phyloP scores from a whole-genome alignment of 2,329 filamentous ascomycete genomes.

The Monosporascus sp. region DNA sequence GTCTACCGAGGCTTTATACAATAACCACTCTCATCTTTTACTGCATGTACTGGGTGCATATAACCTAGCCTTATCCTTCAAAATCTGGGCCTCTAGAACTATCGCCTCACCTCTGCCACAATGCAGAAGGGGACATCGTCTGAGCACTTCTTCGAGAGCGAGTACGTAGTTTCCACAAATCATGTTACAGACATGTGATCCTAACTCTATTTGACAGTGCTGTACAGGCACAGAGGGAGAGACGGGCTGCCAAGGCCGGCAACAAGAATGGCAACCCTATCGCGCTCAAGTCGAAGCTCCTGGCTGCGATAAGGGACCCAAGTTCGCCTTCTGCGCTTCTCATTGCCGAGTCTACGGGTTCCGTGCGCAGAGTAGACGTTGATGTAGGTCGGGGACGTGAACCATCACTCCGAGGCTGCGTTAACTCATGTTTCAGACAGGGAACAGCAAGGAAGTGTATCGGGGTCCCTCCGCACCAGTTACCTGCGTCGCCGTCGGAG shows the following conservation, averaged over 20 bases:
- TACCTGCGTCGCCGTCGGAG: slow-evolving; percentile 67
- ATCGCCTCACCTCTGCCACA: slow-evolving; percentile 31
- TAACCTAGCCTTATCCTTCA: neutral
- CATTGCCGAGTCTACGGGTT: slow-evolving; percentile 82
- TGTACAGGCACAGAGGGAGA: slow-evolving; percentile 40
- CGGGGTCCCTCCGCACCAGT: slow-evolving; percentile 75
- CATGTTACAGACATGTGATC: slow-evolving; percentile 19
- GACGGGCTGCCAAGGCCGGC: slow-evolving; percentile 63
- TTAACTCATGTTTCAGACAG: slow-evolving; percentile 26
- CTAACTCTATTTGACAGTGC: slow-evolving; percentile 41
- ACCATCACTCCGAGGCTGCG: neutral
- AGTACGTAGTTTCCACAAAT: slow-evolving; percentile 48
- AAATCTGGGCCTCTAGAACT: slow-evolving; percentile 1
- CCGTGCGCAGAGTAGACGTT: slow-evolving; percentile 66
- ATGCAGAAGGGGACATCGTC: slow-evolving; percentile 64
- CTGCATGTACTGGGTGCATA: neutral
- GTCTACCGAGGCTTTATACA: slow-evolving; percentile 6
- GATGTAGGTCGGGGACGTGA: slow-evolving; percentile 50
- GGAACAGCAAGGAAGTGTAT: slow-evolving; percentile 47
- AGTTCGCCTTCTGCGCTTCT: slow-evolving; percentile 57
- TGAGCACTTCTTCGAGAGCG: slow-evolving; percentile 87
- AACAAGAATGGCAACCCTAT: slow-evolving; percentile 84
- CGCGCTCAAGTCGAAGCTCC: slow-evolving; percentile 76
- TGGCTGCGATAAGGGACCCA: slow-evolving; percentile 68
- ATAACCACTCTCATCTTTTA: too few relatives aligned